Conservation (phyloP, 2,329 filamentous ascomycete species). For the Coleophoma crateriformis region DNA sequence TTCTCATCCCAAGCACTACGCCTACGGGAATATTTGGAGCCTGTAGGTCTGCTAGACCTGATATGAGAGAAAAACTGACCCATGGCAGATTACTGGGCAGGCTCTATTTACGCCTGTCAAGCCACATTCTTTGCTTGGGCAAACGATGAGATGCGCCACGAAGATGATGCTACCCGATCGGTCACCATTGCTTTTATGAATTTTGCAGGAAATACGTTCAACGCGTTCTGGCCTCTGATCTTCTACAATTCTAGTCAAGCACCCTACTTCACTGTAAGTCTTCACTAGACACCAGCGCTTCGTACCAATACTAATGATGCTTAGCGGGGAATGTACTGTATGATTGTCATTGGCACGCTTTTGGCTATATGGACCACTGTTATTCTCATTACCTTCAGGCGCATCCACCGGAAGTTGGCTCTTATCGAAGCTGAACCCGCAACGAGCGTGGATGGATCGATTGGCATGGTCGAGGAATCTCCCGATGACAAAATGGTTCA, state of each 20-base stretch:
- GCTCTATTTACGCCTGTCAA: slow-evolving; percentile 66
- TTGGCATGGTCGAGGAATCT: too few species aligned
- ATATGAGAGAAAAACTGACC: too few species aligned
- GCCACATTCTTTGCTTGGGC: slow-evolving; percentile 74
- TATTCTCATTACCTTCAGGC: slow-evolving; percentile 21
- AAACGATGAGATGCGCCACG: slow-evolving; percentile 58
- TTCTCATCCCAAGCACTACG: slow-evolving; percentile 40
- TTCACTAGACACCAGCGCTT: background rate
- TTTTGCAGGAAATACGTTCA: slow-evolving; percentile 59
- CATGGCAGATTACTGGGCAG: slow-evolving; percentile 54
- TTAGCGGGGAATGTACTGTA: slow-evolving; percentile 64
- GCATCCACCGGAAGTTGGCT: too few species aligned
- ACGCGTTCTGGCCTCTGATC: slow-evolving; percentile 68
- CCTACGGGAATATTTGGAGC: slow-evolving; percentile 53
- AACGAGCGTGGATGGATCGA: too few species aligned
- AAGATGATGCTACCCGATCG: slow-evolving; percentile 56
- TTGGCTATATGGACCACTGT: slow-evolving; percentile 53
- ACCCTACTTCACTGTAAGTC: slow-evolving; percentile 35
- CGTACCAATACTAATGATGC: slow-evolving; percentile 18
- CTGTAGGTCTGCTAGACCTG: slow-evolving; percentile 22
- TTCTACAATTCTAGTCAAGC: slow-evolving; percentile 65
- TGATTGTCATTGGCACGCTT: slow-evolving; percentile 59
- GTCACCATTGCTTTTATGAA: slow-evolving; percentile 72
- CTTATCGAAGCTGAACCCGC: too few species aligned
- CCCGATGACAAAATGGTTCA: too few species aligned